A percentile compares a stretch with the other conserved stretches of the same genome.
phyloP scores from a whole-genome alignment of 2,329 filamentous ascomycete genomes.

The Fusarium paranaense region DNA sequence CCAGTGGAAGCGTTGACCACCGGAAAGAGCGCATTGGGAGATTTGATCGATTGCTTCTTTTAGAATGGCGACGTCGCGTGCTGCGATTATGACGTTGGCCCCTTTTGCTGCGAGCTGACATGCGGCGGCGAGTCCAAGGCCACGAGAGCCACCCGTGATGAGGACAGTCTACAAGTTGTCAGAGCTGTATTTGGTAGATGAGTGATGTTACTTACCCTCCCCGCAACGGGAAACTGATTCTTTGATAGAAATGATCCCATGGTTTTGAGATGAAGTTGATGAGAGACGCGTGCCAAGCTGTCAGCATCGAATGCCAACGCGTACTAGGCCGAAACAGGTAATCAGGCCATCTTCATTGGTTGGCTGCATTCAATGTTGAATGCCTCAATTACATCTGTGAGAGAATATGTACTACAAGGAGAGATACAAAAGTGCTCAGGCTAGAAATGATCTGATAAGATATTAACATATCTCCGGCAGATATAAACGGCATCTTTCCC shows the following conservation, averaged over 20 bases:
- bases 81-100: constrained; percentile 20
- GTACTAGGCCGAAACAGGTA: not conserved
- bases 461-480: not conserved
- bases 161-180: constrained; percentile 15
- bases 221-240: constrained; percentile 19
- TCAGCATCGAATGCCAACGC: constrained; percentile 13
- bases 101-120: constrained; percentile 28
- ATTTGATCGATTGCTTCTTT: constrained; percentile 20
- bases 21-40: constrained; percentile 4
- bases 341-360: not conserved
- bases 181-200: rapidly evolving
- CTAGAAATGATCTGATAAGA: not conserved
- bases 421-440: not conserved
- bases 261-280: not conserved
- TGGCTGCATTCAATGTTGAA: not conserved
- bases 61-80: not conserved
- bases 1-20: constrained; percentile 19
- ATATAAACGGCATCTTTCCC: not conserved
- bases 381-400: not conserved
- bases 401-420: not conserved
- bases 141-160: constrained; percentile 31
- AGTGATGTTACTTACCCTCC: not conserved
- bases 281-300: constrained; percentile 2
- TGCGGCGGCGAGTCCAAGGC: constrained; percentile 23
- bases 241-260: constrained; percentile 19